Evolutionary conservation across 2,329 filamentous ascomycete species (phyloP), one percentile per base, ranked within the genome.

Genomic region (Fragosphaeria purpurea): DNA sequence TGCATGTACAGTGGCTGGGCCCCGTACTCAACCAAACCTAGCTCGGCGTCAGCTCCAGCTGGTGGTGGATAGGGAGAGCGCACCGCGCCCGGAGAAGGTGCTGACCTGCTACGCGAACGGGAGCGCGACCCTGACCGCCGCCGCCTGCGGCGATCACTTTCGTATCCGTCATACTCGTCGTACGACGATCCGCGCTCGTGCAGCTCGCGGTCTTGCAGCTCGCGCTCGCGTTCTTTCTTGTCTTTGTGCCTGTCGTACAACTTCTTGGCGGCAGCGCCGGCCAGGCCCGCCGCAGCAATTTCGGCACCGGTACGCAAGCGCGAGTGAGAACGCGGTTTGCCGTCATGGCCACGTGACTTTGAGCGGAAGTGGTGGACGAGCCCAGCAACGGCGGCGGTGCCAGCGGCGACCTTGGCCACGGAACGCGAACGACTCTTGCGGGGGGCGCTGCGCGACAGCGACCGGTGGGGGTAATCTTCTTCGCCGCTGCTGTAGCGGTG

Each of bases 21-120:
- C 58, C 80, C 80, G 70, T 83, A 83, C 65, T 83, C 77, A 74
- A 83, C 77, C 73, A 82, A 73, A 69, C 79, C 80, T 80, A 82
- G 70, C 69, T 81, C 77, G 70, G 73, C 74, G 77, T 82, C 79
- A 82, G 76, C 53, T 42, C 45, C 47, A 37, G 55, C 41, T 64
- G 63, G 46, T 48, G 61, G 46, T 46, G 44, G 47, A 59, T 72
- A 71, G 67, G 71, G 67, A 65, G 65, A 67, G 69, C 69, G 65
- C 64, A 53, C 48, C 53, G 59, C 40, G 46, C 47, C 49, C 34
- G 60, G 32, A 10, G 44, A 43, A 40, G 33, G 22, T 32, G 46
- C 62, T 64, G 63, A 64, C 53, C 56, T 57, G 53, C 51, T 58
- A 50, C 59, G 54, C 12, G 55, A 57, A 32, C 52, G 58, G 47